A percentile compares a stretch with the other conserved stretches of the same genome.
Conservation (phyloP, 768 basidiomycete species). For the Mycena pura region DNA sequence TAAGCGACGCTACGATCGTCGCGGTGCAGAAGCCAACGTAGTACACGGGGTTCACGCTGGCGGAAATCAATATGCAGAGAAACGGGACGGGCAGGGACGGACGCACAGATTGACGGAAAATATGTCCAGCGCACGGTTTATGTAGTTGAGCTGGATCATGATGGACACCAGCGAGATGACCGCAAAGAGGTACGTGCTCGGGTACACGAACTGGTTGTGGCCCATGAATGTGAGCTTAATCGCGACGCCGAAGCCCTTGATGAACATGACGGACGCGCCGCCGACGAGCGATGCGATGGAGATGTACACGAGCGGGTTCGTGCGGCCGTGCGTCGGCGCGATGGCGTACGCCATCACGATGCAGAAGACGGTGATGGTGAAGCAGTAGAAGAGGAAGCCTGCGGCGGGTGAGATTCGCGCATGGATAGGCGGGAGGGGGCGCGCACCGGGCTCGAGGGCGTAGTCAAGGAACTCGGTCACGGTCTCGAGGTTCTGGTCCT, state of each 20-base stretch:
- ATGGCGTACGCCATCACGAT: constrained; percentile 88
- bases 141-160: constrained; percentile 92
- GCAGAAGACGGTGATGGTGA: constrained; percentile 82
- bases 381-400: constrained; percentile 93
- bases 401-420: background rate
- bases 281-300: constrained; percentile 97
- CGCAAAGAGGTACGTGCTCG: constrained; percentile 94
- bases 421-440: background rate
- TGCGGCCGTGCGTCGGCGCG: constrained; percentile 84
- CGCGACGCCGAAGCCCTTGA: constrained; percentile 97
- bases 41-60: constrained; percentile 95
- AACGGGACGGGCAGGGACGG: background rate
- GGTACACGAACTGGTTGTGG: constrained; percentile 93
- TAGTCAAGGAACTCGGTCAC: constrained; percentile 93
- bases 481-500: constrained; percentile 92
- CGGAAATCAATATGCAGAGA: background rate
- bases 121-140: constrained; percentile 96
- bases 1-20: constrained; percentile 91
- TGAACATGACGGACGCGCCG: constrained; percentile 95
- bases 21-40: constrained; percentile 96
- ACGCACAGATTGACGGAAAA: constrained; percentile 97
- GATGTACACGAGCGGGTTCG: constrained; percentile 90
- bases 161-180: constrained; percentile 84
- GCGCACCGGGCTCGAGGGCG: constrained; percentile 85
- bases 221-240: constrained; percentile 93